Percentiles rank a stretch among this genome's conserved stretches.
phyloP scores from a whole-genome alignment of 1,284 basidiomycete species.

The Rhodofomes roseus region DNA sequence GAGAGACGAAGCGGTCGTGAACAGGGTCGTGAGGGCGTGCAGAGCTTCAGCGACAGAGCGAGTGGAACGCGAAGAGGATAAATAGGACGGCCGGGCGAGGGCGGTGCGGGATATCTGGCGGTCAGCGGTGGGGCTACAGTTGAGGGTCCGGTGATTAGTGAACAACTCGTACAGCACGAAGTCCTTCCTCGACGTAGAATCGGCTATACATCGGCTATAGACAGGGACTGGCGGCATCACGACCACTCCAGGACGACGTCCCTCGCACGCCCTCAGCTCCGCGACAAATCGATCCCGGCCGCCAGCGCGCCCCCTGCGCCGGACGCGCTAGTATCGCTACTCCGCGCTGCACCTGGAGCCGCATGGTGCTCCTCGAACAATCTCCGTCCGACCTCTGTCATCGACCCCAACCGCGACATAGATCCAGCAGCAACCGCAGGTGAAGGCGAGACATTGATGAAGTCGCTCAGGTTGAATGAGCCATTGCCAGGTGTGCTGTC shows the following conservation, averaged over 20 bases:
- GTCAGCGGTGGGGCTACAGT: slow-evolving; percentile 7
- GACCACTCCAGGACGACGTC: not conserved
- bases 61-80: slow-evolving; percentile 11
- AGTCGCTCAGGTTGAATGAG: slow-evolving; percentile 66
- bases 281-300: slow-evolving; percentile 47
- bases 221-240: not conserved
- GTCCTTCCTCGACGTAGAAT: slow-evolving; percentile 6
- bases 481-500: slow-evolving; percentile 34
- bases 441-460: slow-evolving; percentile 70
- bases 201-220: slow-evolving; percentile 3
- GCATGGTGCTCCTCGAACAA: slow-evolving; percentile 67
- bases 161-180: slow-evolving; percentile 2
- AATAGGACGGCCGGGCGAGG: slow-evolving; percentile 8
- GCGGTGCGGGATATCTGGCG: not conserved
- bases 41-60: slow-evolving; percentile 1
- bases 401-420: slow-evolving; percentile 37
- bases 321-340: slow-evolving; percentile 7
- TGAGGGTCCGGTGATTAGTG: not conserved
- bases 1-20: not conserved
- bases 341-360: slow-evolving; percentile 4
- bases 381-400: slow-evolving; percentile 61
- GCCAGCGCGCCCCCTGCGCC: slow-evolving; percentile 30
- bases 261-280: slow-evolving; percentile 27
- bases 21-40: not conserved
- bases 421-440: slow-evolving; percentile 35